phyloP scores from a whole-genome alignment of 306 rosid species.

The Quercus dentata region DNA sequence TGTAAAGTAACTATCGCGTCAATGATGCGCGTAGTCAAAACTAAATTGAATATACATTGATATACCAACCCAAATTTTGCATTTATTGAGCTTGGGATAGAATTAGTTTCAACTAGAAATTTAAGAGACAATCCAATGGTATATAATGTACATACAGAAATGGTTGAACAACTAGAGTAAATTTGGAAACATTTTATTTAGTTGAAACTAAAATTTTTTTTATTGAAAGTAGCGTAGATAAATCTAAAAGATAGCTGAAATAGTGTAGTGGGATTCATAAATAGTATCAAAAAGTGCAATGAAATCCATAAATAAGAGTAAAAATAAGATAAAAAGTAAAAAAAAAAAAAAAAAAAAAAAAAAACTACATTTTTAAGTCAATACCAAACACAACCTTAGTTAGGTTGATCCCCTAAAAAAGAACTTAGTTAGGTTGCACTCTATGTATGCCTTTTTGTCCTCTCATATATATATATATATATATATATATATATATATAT shows the following conservation, averaged over 20 bases:
- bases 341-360: no score
- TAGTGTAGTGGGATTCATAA: accelerated
- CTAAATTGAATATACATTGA: background rate
- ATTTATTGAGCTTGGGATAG: background rate
- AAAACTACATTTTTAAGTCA: accelerated
- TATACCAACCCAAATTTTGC: constrained; percentile 10
- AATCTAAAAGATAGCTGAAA: no score
- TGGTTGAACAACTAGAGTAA: constrained; percentile 9
- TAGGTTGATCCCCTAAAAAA: no score
- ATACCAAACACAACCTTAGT: no score
- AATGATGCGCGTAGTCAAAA: accelerated
- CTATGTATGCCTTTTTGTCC: no score
- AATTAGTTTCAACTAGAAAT: constrained; percentile 19
- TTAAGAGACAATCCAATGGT: constrained; percentile 19
- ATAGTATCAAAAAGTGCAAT: no score
- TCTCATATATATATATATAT: no score
- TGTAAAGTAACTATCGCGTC: no score
- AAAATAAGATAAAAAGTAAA: no score
- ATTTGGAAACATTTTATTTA: no score
- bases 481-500: no score
- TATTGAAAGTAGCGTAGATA: accelerated
- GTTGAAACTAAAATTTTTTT: no score
- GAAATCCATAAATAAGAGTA: accelerated
- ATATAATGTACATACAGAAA: constrained; percentile 22
- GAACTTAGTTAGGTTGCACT: constrained; percentile 1